Base-by-base conservation (phyloP, 2,329 filamentous ascomycete genomes). In the Alternaria sp. region DNA sequence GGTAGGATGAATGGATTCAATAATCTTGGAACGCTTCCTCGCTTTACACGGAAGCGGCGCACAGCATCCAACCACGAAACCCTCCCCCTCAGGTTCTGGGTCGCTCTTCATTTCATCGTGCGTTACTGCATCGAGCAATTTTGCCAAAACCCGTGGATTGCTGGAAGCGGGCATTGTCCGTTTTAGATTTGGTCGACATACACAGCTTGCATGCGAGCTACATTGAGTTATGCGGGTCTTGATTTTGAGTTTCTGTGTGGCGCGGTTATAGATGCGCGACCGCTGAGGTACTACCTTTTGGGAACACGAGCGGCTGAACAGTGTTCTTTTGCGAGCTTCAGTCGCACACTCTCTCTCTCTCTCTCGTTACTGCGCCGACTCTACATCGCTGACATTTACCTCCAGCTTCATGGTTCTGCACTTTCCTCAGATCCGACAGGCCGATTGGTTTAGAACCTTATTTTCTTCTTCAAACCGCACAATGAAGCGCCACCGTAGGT, bases 91-190 rank as follows among this genome's bases (percentile, higher is more conserved):
- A 33, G 31, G 48, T 39, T 33, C 44, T 34, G 29, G 44, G 13
- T 48, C 31, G 29, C 17, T 14, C 44, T 48, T 21, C 44, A n/a
- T 36, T 13, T 36, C 13, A 48, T 48, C 44, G 13, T 48, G 8
- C 14, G 23, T 39, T 50, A 21, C 48, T 36, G 48, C 48, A 50
- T 50, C 48, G 48, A 39, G 48, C 33, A 50, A 29, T 37, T 13
- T 13, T 14, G 1, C 2, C n/a, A 9, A 11, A 50, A 39, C 21
- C 23, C 34, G 31, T 50, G 7, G 48, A 50, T 50, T 39, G 26
- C 34, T 36, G 46, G 33, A 28, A 28, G 24, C 34, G 34, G 23
- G 48, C 48, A 50, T 50, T 50, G 48, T 50, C 48, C 48, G 33
- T 17, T 50, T 50, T 50, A 23, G 48, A 48, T 48, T 14, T 48